Base-by-base conservation (phyloP, 2,329 filamentous ascomycete species). In the Neofusicoccum sp. region DNA sequence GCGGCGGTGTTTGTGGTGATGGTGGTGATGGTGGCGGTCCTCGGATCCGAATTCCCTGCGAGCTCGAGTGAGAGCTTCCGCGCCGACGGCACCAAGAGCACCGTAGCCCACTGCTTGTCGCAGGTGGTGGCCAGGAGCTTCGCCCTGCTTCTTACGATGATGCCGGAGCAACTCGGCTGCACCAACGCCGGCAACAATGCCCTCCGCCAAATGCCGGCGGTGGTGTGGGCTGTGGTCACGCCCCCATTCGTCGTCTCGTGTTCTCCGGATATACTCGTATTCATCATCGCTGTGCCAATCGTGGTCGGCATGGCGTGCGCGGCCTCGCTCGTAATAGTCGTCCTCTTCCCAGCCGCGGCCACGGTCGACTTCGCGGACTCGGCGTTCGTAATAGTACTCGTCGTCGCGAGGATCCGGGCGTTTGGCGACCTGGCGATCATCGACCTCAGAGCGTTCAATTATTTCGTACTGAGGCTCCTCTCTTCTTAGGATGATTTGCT, bases 301-400 rank as follows among this genome's bases (percentile, higher is more conserved):
- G 40, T 71, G 74, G 61, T 78, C 66, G 26, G 40, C 49, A 36
- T 57, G 58, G n/a, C 45, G 41, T 48, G 73, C 75, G 53, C 78
- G 70, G 30, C 67, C 66, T 45, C 72, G 70, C 49, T 75, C 73
- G 56, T 76, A 72, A 34, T 70, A 66, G 61, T 70, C 71, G 11
- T 66, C 63, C 54, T 74, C 67, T 3, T 77, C 75, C 58, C 73
- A 72, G 61, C 75, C 71, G 63, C 75, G 73, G 58, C 74, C 78
- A 30, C 80, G 77, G 61, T 84, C 82, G 41, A 83, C 76, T 68
- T 86, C 82, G 59, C 81, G 79, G 44, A 82, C 74, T 43, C 80
- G 76, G 60, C 83, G 81, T 66, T 86, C 82, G 68, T 86, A 86
- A 67, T 85, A 86, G 68, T 86, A 86, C 62, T 85, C 83, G 57